Evolutionary conservation across 495 filamentous ascomycete genomes (phyloP).

Genomic region (Xylona heveae): DNA sequence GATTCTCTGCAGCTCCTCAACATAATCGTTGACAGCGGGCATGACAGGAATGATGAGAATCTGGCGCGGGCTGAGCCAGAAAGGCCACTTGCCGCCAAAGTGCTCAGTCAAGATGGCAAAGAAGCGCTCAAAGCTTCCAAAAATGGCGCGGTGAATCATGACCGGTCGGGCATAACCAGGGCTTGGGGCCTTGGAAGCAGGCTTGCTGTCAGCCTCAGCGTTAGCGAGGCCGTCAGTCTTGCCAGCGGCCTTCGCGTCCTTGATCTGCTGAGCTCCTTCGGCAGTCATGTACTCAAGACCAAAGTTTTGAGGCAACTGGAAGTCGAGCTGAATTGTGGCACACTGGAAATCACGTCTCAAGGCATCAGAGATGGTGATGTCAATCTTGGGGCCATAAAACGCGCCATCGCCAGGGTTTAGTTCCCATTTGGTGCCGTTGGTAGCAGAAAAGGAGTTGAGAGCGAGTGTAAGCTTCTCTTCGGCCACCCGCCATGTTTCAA

Average conservation of each 20-base stretch:
- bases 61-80: slow-evolving; percentile 90
- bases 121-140: slow-evolving; percentile 86
- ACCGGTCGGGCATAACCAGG: slow-evolving; percentile 76
- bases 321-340: slow-evolving; percentile 94
- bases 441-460: slow-evolving; percentile 48
- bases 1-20: slow-evolving; percentile 50
- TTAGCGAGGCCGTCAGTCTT: slow-evolving; percentile 12
- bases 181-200: slow-evolving; percentile 14
- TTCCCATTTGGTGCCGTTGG: slow-evolving; percentile 53
- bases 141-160: slow-evolving; percentile 92
- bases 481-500: slow-evolving; percentile 75
- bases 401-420: slow-evolving; percentile 87
- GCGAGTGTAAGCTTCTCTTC: slow-evolving; percentile 59
- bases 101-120: slow-evolving; percentile 86
- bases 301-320: slow-evolving; percentile 74
- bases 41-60: slow-evolving; percentile 84
- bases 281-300: slow-evolving; percentile 63
- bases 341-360: slow-evolving; percentile 68
- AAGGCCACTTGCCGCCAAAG: slow-evolving; percentile 94
- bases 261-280: slow-evolving; percentile 25
- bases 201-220: slow-evolving; percentile 10
- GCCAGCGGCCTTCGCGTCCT: slow-evolving; percentile 16
- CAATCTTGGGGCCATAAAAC: slow-evolving; percentile 94
- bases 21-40: slow-evolving; percentile 66
- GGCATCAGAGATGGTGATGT: slow-evolving; percentile 72